phyloP scores from a whole-genome alignment of 2,329 filamentous ascomycete genomes.

The Cladosporium austrohemisphaericum region DNA sequence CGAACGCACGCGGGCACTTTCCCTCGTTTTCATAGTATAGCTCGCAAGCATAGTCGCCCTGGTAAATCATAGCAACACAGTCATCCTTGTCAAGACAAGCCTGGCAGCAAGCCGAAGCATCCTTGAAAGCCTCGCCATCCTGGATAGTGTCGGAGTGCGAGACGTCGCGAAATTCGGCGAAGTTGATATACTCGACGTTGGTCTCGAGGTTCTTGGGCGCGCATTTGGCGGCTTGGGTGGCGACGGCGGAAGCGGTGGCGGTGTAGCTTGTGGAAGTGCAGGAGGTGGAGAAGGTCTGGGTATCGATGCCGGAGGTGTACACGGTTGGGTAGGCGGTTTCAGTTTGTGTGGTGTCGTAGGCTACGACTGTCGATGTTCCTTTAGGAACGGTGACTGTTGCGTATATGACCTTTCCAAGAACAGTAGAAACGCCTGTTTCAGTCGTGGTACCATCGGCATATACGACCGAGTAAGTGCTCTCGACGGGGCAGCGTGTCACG shows the following conservation, averaged over 20 bases:
- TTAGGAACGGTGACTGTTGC: background rate
- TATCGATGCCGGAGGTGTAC: background rate
- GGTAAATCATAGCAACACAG: background rate
- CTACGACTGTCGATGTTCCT: background rate
- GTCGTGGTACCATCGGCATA: background rate
- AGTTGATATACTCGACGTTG: constrained; percentile 3
- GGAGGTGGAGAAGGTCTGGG: background rate
- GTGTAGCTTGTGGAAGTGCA: constrained; percentile 6
- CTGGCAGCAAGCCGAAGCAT: constrained; percentile 1
- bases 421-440: background rate
- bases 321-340: background rate
- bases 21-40: no score
- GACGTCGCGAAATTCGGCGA: background rate
- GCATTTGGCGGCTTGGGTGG: constrained; percentile 1
- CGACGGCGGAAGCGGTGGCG: constrained; percentile 1
- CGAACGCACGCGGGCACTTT: no score
- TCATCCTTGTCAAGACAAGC: constrained; percentile 1
- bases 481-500: background rate
- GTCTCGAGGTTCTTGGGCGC: background rate
- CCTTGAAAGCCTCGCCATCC: background rate
- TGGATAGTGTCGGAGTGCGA: background rate
- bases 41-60: no score
- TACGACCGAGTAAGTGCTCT: no score
- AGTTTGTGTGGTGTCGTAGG: background rate
- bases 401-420: background rate